Percentiles rank a stretch among this genome's conserved stretches.
Conservation (phyloP, 257 asterid species). For the Ocimum tenuiflorum region DNA sequence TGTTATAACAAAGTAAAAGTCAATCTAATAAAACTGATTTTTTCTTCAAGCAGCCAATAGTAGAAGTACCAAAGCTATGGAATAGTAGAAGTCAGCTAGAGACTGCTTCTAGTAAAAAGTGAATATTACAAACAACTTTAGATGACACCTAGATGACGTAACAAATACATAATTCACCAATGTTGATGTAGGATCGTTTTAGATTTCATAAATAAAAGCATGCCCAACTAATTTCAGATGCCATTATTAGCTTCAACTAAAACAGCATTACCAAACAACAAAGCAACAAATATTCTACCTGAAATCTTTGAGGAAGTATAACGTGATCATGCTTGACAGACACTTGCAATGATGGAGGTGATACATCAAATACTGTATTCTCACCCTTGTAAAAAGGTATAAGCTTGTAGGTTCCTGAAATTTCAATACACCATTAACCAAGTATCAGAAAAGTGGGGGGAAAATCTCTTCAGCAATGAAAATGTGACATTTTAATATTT, state of each 20-base stretch:
- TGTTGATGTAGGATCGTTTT: not conserved
- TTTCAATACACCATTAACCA: constrained; percentile 19
- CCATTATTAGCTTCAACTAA: constrained; percentile 18
- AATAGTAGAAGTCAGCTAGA: not conserved
- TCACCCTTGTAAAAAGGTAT: constrained; percentile 96
- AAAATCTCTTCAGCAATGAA: not conserved
- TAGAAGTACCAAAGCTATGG: not conserved
- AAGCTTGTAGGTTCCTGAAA: constrained; percentile 75
- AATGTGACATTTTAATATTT: constrained; percentile 11
- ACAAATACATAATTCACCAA: not conserved
- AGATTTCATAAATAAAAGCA: constrained; percentile 6
- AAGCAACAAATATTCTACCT: constrained; percentile 43
- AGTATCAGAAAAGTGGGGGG: constrained; percentile 15
- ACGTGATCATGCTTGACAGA: constrained; percentile 76
- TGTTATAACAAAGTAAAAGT: not conserved
- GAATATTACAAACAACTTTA: not conserved
- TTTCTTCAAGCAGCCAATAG: constrained; percentile 5
- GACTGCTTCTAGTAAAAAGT: not conserved
- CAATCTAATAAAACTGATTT: not conserved
- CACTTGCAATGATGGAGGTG: constrained; percentile 74
- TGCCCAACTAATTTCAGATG: not conserved
- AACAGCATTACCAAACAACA: constrained; percentile 3
- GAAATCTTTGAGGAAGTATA: constrained; percentile 63
- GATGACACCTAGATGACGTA: not conserved
- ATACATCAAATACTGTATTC: constrained; percentile 91